Percentiles rank a stretch among this genome's conserved stretches.
Conservation (phyloP, 768 basidiomycete species). For the Boletus reticuloceps region DNA sequence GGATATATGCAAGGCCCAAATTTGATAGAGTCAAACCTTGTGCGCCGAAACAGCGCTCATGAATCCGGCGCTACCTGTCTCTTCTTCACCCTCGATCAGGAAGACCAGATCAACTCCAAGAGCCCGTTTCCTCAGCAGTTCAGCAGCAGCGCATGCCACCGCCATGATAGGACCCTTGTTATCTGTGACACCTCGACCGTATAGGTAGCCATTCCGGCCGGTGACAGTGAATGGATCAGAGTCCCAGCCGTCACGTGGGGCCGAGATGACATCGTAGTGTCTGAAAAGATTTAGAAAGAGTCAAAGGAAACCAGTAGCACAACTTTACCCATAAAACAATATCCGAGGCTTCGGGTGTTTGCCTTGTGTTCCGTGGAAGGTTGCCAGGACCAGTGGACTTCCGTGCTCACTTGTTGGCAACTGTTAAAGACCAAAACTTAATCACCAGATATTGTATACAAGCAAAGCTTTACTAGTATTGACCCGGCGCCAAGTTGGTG, state of each 20-base stretch:
- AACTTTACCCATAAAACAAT: constrained; percentile 81
- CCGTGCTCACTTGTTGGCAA: constrained; percentile 71
- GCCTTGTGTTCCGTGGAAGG: constrained; percentile 70
- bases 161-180: constrained; percentile 96
- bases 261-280: constrained; percentile 96
- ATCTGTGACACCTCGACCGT: constrained; percentile 90
- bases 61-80: constrained; percentile 89
- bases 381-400: constrained; percentile 89
- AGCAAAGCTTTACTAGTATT: constrained; percentile 50
- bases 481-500: constrained; percentile 85
- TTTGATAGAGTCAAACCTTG: constrained; percentile 49
- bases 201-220: constrained; percentile 85
- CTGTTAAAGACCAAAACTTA: constrained; percentile 36
- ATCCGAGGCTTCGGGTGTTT: constrained; percentile 65
- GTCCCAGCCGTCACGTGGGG: constrained; percentile 70
- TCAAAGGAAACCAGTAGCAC: neutral
- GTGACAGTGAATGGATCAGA: constrained; percentile 81
- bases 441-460: neutral
- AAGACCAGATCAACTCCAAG: constrained; percentile 87
- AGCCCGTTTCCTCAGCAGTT: constrained; percentile 65
- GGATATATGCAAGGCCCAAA: neutral
- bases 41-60: constrained; percentile 68
- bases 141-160: constrained; percentile 84
- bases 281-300: constrained; percentile 35
- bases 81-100: constrained; percentile 95